Evolutionary conservation across 1,139 yeast species (phyloP), one percentile per base, ranked within the genome.

Genomic region (Diutina ranongensis): DNA sequence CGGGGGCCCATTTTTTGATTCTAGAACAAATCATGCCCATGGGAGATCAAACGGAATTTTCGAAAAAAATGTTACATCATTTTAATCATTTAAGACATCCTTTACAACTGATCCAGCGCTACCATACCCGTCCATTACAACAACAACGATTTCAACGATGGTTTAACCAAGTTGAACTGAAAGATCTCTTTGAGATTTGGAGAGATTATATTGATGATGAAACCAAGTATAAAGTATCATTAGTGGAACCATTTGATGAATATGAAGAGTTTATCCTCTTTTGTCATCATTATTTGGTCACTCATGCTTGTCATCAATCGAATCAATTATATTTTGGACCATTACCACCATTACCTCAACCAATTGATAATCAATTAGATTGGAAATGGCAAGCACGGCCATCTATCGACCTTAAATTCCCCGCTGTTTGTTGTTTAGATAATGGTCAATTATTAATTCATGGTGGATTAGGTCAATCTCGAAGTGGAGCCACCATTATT

Each of bases 261-360:
- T 75, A 85, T 78, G 95, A 85, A 59, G 95, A 85, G 58, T 84
- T 84, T 52, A 72, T 80, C 27, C 59, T 83, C 16, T 85, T 83
- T 56, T 79, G 88, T 51, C 94, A 83, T 54, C 94, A 84, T 57
- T 85, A 85, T 56, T 68, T 80, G 35, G 67, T 83, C 32, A 66
- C 81, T 3, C 88, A 83, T 59, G 86, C 88, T 1, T 70, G 80
- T 1, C 78, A 74, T 55, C 22, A 40, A 8, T 10, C 28, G n/a
- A 18, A 18, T 18, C 16, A 27, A 4, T 18, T 12, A 4, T 28
- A 16, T 12, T 27, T 40, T 18, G 35, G 25, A 3, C 22, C 22
- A 16, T 12, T 19, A 12, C 35, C 44, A 9, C 21, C 16, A 32
- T 9, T 28, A 15, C 35, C 35, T 5, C 13, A 21, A 22, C 44